These are phyloP conservation scores for Tolypocladium paradoxum DNA, from an alignment of 2,329 filamentous ascomycete species.

Conservation along the genomic window DNA sequence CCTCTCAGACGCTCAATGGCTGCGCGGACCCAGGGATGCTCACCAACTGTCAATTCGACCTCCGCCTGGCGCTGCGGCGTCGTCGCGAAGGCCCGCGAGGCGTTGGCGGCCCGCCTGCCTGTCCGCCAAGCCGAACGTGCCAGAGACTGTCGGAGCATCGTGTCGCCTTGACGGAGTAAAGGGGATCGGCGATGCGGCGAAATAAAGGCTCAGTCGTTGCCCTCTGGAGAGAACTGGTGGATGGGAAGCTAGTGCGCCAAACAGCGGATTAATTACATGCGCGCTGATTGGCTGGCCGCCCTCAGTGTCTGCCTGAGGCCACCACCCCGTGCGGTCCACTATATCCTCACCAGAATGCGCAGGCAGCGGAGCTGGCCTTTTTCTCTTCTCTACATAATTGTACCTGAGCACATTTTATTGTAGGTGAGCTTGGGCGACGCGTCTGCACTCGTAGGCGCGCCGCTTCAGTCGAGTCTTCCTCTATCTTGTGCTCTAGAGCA, in stretches of 20 bases:
- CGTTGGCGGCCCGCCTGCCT: constrained; percentile 45
- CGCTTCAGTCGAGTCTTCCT: constrained; percentile 54
- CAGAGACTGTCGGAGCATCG: constrained; percentile 59
- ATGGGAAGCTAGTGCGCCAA: constrained; percentile 18
- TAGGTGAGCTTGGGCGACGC: constrained; percentile 51
- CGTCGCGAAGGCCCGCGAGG: constrained; percentile 71
- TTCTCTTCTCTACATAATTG: constrained; percentile 42
- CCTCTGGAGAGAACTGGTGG: constrained; percentile 26
- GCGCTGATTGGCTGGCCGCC: constrained; percentile 27
- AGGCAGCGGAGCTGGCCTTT: constrained; percentile 4
- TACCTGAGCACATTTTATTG: constrained; percentile 62
- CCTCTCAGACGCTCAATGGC: constrained; percentile 17
- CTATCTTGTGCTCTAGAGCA: constrained; percentile 62
- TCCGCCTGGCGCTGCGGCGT: constrained; percentile 72
- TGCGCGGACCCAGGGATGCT: constrained; percentile 13
- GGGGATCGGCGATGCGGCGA: constrained; percentile 25
- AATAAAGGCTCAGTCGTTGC: constrained; percentile 29
- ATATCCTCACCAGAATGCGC: constrained; percentile 9
- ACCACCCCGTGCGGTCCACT: constrained; percentile 1
- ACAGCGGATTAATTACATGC: constrained; percentile 27
- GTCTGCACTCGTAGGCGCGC: constrained; percentile 22
- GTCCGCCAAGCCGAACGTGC: constrained; percentile 59
- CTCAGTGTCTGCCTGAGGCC: constrained; percentile 26
- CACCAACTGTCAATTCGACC: constrained; percentile 93
- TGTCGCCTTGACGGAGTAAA: constrained; percentile 46